A percentile compares a stretch with the other conserved stretches of the same genome.
phyloP scores from a whole-genome alignment of 805 yeast genomes.

The Yarrowia alimentaria region DNA sequence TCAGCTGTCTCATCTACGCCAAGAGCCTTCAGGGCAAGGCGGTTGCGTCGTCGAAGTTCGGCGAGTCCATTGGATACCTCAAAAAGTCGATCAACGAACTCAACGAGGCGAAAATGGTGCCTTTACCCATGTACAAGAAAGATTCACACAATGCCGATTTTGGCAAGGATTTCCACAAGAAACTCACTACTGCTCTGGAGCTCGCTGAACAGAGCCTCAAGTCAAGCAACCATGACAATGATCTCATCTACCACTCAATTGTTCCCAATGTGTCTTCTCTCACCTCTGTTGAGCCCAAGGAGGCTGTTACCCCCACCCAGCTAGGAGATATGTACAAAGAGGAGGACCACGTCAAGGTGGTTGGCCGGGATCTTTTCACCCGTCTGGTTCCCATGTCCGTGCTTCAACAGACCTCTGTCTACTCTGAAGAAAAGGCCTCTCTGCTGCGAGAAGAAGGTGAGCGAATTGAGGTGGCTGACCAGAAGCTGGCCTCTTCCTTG shows the following conservation, averaged over 20 bases:
- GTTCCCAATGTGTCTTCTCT: slow-evolving; percentile 62
- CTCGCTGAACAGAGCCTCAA: slow-evolving; percentile 1
- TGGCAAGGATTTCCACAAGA: slow-evolving; percentile 11
- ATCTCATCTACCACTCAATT: slow-evolving; percentile 77
- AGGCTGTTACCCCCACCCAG: slow-evolving; percentile 61
- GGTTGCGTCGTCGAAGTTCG: slow-evolving; percentile 55
- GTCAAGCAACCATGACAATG: slow-evolving; percentile 73
- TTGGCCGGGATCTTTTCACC: slow-evolving; percentile 61
- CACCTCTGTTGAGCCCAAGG: slow-evolving; percentile 65
- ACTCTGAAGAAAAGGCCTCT: slow-evolving; percentile 85
- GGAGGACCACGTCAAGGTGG: slow-evolving; percentile 48
- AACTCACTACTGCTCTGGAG: neutral
- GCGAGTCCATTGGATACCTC: slow-evolving; percentile 71
- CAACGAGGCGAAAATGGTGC: slow-evolving; percentile 32
- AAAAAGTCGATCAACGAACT: slow-evolving; percentile 47
- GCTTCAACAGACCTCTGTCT: slow-evolving; percentile 81
- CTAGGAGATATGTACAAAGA: slow-evolving; percentile 42
- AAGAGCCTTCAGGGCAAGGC: slow-evolving; percentile 47
- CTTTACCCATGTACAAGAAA: neutral
- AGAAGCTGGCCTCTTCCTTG: slow-evolving; percentile 72
- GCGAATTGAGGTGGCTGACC: slow-evolving; percentile 69
- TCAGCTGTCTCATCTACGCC: slow-evolving; percentile 62
- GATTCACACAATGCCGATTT: too few species aligned
- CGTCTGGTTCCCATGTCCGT: slow-evolving; percentile 82
- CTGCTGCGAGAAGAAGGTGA: slow-evolving; percentile 73